These are phyloP conservation scores for Elsinoe arachidis DNA, from an alignment of 2,329 filamentous ascomycete species.

Conservation along the genomic window DNA sequence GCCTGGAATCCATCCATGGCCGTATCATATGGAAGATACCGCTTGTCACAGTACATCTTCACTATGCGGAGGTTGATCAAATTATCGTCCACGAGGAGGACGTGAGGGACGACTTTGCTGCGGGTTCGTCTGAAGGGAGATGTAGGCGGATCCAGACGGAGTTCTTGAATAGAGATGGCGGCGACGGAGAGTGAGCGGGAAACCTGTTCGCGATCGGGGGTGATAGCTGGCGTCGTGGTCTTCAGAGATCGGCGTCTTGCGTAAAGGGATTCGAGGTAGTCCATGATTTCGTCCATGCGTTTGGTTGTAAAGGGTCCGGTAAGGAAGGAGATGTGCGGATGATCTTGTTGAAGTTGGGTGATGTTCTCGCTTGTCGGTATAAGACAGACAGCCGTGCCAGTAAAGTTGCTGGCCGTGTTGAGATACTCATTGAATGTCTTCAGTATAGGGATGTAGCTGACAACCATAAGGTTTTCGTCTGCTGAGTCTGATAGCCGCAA, in stretches of 20 bases:
- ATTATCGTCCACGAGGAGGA: conserved; percentile 43
- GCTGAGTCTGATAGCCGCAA: conserved; percentile 12
- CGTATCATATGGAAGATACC: conserved; percentile 34
- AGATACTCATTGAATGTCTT: conserved; percentile 18
- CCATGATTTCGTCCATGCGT: conserved; percentile 17
- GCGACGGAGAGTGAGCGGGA: not conserved
- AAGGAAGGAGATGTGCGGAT: conserved; percentile 22
- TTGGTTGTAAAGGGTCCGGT: conserved; percentile 24
- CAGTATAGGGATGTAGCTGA: conserved; percentile 23
- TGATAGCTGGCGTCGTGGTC: not conserved
- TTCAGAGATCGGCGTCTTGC: not conserved
- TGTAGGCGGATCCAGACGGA: not conserved
- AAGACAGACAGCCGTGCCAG: conserved; percentile 25
- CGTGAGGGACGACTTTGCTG: conserved; percentile 17
- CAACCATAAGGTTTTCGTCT: conserved; percentile 20
- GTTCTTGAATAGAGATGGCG: not conserved
- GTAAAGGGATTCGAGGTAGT: conserved; percentile 11
- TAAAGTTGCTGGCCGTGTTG: not conserved
- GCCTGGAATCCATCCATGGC: conserved; percentile 40
- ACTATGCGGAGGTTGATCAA: conserved; percentile 42
- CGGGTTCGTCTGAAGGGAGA: not conserved
- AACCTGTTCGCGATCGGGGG: not conserved
- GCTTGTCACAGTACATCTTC: conserved; percentile 39
- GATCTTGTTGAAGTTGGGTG: conserved; percentile 18
- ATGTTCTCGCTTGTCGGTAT: conserved; percentile 22